Evolutionary conservation across 306 rosid species (phyloP).

Genomic region (Cyclanthera cordifolia): DNA sequence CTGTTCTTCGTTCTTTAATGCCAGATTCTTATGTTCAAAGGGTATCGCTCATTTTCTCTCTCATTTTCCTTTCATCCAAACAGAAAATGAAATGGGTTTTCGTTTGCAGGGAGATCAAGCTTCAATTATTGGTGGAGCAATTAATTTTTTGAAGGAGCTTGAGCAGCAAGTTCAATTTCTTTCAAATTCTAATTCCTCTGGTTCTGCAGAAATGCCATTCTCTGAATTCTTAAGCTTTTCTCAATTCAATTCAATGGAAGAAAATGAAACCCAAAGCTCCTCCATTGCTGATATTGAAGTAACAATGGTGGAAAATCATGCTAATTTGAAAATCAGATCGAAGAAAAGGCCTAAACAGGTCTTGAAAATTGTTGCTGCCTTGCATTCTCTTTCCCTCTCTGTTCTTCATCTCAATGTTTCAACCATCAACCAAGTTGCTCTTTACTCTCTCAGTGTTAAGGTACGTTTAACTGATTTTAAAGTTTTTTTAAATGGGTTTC

Average conservation of each 20-base stretch:
- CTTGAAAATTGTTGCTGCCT: conserved; percentile 52
- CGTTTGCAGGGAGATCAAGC: conserved; percentile 70
- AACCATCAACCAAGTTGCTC: conserved; percentile 40
- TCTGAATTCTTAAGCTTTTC: conserved; percentile 84
- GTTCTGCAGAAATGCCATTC: conserved; percentile 33
- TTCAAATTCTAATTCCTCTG: not conserved
- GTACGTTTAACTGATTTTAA: conserved; percentile 12
- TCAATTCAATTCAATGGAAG: conserved; percentile 45
- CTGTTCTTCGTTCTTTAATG: conserved; percentile 78
- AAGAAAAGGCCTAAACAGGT: conserved; percentile 59
- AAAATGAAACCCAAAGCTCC: conserved; percentile 9
- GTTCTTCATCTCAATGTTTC: conserved; percentile 75
- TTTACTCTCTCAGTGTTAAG: conserved; percentile 75
- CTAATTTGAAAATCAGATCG: conserved; percentile 67
- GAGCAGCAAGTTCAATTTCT: conserved; percentile 69
- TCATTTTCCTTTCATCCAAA: not conserved
- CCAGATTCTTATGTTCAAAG: conserved; percentile 87
- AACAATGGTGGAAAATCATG: conserved; percentile 89
- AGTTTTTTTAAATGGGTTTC: not conserved
- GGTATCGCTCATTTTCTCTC: conserved; percentile 30
- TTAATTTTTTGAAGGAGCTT: conserved; percentile 79
- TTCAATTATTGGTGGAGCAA: conserved; percentile 84
- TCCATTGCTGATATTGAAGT: conserved; percentile 70
- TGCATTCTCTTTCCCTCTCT: conserved; percentile 59
- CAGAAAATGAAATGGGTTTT: not conserved